Base-by-base conservation (phyloP, 257 asterid species). In the Penstemon barbatus region DNA sequence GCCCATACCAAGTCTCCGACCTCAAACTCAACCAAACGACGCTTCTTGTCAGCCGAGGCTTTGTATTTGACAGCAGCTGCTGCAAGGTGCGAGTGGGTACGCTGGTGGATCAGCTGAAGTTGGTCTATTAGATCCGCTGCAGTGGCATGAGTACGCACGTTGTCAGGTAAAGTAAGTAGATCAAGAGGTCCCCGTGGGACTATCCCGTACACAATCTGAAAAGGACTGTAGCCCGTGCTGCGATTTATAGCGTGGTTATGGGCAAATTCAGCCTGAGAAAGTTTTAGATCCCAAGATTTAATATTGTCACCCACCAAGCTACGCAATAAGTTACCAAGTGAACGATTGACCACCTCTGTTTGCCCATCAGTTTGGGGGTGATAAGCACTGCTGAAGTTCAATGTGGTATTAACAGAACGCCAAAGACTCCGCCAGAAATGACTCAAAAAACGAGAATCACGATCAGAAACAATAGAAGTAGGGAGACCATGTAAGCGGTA, bases 331-430 rank as follows among this genome's bases (percentile, higher is more conserved):
- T 70, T 55, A 0, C 79, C 72, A 0, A 70, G 7, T 2, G 75
- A 53, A 0, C 42, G 61, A 12, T 69, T 69, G 0, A 75, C 75
- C 1, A 68, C 70, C 58, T 73, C 66, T 0, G 56, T 73, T 41
- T 66, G 70, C 0, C 62, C 72, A 15, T 73, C 73, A 1, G 13
- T 57, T 5, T 74, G 48, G 1, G 74, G 74, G 9, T 74, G 78
- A 5, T 68, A 68, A 0, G 75, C 61, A 11, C 60, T 67, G n/a
- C 67, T 63, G 12, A 55, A 69, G 6, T 45, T 6, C 2, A 75
- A 33, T 1, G 5, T 0, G 0, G 67, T 69, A 10, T 59, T 37
- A 0, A 59, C 61, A 7, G 41, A 1, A 0, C 36, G 41, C 80
- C 72, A 70, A 6, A 70, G 12, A 6, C 64, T 57, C 0, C 64